A percentile compares a stretch with the other conserved stretches of the same genome.
These are phyloP conservation scores for Mycosarcoma mackinlayi DNA, from an alignment of 1,284 basidiomycete species.

Conservation along the genomic window DNA sequence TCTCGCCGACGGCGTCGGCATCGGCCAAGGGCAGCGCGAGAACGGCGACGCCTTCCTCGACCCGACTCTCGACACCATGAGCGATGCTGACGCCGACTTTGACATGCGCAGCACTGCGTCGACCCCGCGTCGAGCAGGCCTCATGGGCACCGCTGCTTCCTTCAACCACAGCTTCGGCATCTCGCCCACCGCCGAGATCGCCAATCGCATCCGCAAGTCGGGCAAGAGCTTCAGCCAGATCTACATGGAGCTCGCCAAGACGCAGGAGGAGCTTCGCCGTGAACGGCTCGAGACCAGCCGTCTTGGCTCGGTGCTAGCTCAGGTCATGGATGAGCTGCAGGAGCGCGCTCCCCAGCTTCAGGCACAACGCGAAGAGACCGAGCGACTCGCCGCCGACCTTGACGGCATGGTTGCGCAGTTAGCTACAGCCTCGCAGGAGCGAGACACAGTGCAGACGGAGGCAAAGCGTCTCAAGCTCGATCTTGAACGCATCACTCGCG, in stretches of 20 bases:
- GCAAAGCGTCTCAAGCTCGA: constrained; percentile 76
- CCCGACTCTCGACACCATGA: constrained; percentile 28
- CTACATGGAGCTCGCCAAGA: constrained; percentile 84
- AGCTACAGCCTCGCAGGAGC: constrained; percentile 48
- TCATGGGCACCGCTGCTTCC: constrained; percentile 38
- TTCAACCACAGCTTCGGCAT: constrained; percentile 46
- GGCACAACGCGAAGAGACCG: constrained; percentile 65
- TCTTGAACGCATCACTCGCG: constrained; percentile 72
- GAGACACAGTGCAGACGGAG: constrained; percentile 70
- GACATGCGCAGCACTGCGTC: constrained; percentile 30
- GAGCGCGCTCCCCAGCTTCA: constrained; percentile 60
- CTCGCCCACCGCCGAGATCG: constrained; percentile 82
- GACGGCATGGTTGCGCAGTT: constrained; percentile 50
- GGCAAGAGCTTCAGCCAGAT: constrained; percentile 90
- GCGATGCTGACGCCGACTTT: constrained; percentile 34
- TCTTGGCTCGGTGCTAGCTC: constrained; percentile 56
- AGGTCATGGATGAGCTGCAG: constrained; percentile 64
- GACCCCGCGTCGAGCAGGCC: constrained; percentile 27
- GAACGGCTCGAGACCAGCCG: constrained; percentile 72
- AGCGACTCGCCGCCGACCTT: constrained; percentile 53
- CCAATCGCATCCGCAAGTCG: constrained; percentile 65
- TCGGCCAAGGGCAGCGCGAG: constrained; percentile 48
- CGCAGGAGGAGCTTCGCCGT: constrained; percentile 82
- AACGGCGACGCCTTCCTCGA: constrained; percentile 35
- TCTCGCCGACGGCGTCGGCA: constrained; percentile 63